Base-by-base conservation (phyloP, 2,329 filamentous ascomycete species). In the Fusarium haematococcum region DNA sequence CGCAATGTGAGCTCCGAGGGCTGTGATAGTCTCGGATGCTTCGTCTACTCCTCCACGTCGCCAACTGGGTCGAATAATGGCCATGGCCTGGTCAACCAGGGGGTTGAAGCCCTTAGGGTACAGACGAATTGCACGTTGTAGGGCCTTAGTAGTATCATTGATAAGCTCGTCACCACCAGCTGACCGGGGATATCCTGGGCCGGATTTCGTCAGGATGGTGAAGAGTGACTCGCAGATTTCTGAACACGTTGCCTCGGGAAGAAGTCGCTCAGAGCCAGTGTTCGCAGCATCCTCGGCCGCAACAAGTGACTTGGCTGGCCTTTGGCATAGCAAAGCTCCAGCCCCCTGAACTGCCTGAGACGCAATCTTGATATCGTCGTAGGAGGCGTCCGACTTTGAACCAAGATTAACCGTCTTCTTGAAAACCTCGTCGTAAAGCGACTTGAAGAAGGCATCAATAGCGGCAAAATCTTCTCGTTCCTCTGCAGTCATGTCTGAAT, bases 291-390 rank as follows among this genome's bases (percentile, higher is more conserved):
- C 69, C 6, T 33, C 67, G 4, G 70, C 65, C 2, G 56, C 20
- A 10, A 54, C 64, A 8, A 67, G 43, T 27, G 73, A 61, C 41
- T 74, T 72, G 2, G 82, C 74, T 3, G 80, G 78, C 25, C 78
- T 79, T 74, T 89, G 87, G 25, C 82, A 82, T 7, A 85, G 80
- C 20, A 89, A 79, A 37, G 85, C 81, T 4, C 86, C 86, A 35
- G 86, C 81, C 4, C 87, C 87, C 50, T 85, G 83, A 9, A 85
- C 82, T 6, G 86, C 85, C 68, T 87, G 83, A 14, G 84, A 81
- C 6, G 86, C 82, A 3, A 86, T 77, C 45, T 84, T 83, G 7
- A 83, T 76, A 14, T 85, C 83, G 18, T 87, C 86, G 5, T 81
- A 75, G 1, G 79, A 80, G 25, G 77, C 77, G 25, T 79, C 69